Percentiles rank a stretch among this genome's conserved stretches.
Conservation (phyloP, 192 early-diverging fungal species). For the Coemansia reversa region DNA sequence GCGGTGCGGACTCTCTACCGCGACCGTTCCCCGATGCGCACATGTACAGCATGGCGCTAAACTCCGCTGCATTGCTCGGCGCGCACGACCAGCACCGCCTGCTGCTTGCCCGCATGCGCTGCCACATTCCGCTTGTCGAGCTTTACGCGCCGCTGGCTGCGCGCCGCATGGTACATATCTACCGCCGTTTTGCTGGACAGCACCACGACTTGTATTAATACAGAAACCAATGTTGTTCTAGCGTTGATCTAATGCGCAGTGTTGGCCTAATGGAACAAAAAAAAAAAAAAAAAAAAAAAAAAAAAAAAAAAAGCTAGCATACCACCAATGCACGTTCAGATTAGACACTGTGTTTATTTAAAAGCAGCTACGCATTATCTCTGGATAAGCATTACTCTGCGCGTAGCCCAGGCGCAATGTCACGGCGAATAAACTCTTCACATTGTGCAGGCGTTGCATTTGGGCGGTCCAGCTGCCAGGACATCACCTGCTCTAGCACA, state of each 20-base stretch:
- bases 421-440: conserved; percentile 50
- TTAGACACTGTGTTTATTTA: neutral
- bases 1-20: neutral
- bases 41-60: conserved; percentile 36
- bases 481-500: conserved; percentile 69
- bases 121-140: conserved; percentile 15
- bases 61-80: conserved; percentile 9
- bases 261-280: too few relatives aligned
- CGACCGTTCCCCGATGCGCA: conserved; percentile 25
- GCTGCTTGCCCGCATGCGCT: conserved; percentile 24
- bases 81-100: conserved; percentile 24
- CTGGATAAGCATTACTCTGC: too few relatives aligned
- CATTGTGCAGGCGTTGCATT: conserved; percentile 62
- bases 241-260: too few relatives aligned
- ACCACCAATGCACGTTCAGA: too few relatives aligned
- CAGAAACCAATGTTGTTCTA: too few relatives aligned
- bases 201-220: neutral
- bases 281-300: too few relatives aligned
- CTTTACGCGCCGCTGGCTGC: conserved; percentile 4
- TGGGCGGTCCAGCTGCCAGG: conserved; percentile 81
- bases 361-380: neutral
- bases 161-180: conserved; percentile 20
- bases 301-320: too few relatives aligned
- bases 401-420: conserved; percentile 4
- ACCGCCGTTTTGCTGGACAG: conserved; percentile 1